Evolutionary conservation across 768 basidiomycete species (phyloP).

Genomic region (Cytidiella melzeri): DNA sequence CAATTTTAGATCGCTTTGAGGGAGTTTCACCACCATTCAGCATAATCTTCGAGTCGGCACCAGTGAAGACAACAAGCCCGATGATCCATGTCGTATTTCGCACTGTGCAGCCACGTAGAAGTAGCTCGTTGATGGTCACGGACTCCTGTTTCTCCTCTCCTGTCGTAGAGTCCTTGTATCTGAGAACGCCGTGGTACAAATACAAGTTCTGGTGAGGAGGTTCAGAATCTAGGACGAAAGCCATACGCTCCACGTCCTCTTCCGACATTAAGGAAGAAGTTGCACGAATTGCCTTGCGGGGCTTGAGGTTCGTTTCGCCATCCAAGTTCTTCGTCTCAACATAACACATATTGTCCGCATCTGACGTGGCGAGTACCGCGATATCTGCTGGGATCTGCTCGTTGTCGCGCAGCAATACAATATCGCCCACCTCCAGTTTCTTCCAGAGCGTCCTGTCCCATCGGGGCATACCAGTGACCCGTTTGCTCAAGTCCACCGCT

Average conservation of each 20-base stretch:
- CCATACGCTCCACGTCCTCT: constrained; percentile 83
- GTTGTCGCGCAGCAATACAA: constrained; percentile 85
- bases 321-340: constrained; percentile 98
- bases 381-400: constrained; percentile 97
- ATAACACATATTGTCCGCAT: constrained; percentile 88
- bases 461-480: constrained; percentile 59
- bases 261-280: constrained; percentile 75
- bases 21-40: constrained; percentile 90
- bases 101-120: constrained; percentile 86
- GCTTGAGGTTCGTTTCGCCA: constrained; percentile 96
- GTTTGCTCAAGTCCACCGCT: constrained; percentile 77
- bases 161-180: constrained; percentile 52
- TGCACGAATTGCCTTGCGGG: constrained; percentile 67
- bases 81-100: constrained; percentile 92
- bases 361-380: constrained; percentile 86
- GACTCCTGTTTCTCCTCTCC: constrained; percentile 56
- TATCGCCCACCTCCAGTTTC: constrained; percentile 96
- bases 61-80: constrained; percentile 91
- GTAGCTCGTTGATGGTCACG: constrained; percentile 86
- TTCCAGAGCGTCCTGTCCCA: constrained; percentile 99
- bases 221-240: constrained; percentile 89
- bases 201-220: constrained; percentile 93
- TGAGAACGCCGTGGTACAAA: constrained; percentile 78
- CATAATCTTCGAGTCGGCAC: constrained; percentile 89
- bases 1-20: constrained; percentile 96